These are phyloP conservation scores for Pisolithus tinctorius DNA, from an alignment of 768 basidiomycete genomes.

Conservation along the genomic window DNA sequence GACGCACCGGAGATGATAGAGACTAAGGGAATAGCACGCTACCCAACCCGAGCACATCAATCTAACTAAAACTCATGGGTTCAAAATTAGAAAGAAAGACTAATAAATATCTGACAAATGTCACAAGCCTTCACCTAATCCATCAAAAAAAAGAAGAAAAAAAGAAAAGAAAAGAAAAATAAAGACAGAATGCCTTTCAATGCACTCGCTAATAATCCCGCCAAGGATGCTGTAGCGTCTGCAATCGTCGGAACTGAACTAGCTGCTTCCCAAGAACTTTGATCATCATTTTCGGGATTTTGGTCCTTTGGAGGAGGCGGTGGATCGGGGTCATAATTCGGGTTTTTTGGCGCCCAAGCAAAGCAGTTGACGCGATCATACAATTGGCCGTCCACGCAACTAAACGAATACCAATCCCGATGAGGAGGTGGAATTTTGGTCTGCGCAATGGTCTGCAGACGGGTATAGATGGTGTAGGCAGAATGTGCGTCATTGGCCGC, in stretches of 20 bases:
- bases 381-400: constrained; percentile 40
- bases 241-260: neutral
- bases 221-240: too few species aligned
- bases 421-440: constrained; percentile 27
- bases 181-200: too few species aligned
- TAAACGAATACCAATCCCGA: constrained; percentile 50
- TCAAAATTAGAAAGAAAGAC: too few species aligned
- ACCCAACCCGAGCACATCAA: too few species aligned
- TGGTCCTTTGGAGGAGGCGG: constrained; percentile 38
- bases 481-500: constrained; percentile 70
- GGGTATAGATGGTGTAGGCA: constrained; percentile 46
- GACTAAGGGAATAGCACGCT: too few species aligned
- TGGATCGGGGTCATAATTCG: constrained; percentile 67
- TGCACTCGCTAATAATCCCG: neutral
- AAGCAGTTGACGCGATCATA: constrained; percentile 29
- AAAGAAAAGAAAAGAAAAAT: too few species aligned
- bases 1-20: too few species aligned
- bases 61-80: too few species aligned
- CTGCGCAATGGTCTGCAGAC: constrained; percentile 38
- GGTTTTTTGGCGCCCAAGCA: constrained; percentile 54
- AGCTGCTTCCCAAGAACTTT: neutral
- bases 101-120: too few species aligned
- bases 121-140: too few species aligned
- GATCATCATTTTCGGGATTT: too few species aligned
- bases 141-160: too few species aligned